Evolutionary conservation across 805 yeast species (phyloP).

Genomic region (Pichia scutulata): DNA sequence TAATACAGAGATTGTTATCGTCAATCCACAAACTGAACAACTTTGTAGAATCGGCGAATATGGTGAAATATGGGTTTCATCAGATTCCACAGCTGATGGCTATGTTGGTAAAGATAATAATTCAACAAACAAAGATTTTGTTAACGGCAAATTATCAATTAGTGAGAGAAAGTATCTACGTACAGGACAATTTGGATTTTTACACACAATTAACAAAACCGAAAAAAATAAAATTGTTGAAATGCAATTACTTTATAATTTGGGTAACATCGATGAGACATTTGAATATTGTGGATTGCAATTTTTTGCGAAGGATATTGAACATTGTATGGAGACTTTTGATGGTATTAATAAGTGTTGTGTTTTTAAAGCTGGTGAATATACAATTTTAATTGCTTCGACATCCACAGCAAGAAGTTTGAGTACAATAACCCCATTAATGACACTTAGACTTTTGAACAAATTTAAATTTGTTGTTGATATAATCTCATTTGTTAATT

Average conservation of each 20-base stretch:
- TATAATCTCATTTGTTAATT: constrained; percentile 69
- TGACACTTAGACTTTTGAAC: constrained; percentile 70
- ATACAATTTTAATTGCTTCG: constrained; percentile 70
- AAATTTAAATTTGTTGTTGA: constrained; percentile 80
- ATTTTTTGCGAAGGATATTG: constrained; percentile 85
- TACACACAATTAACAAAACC: constrained; percentile 57
- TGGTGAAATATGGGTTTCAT: constrained; percentile 96
- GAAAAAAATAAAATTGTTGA: constrained; percentile 25
- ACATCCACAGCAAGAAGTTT: constrained; percentile 37
- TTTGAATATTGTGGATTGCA: constrained; percentile 87
- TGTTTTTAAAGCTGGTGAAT: constrained; percentile 75
- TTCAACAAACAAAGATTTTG: constrained; percentile 38
- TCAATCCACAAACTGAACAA: constrained; percentile 81
- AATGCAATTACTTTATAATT: constrained; percentile 73
- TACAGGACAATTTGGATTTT: constrained; percentile 92
- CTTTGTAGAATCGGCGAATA: constrained; percentile 83
- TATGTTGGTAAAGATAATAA: constrained; percentile 37
- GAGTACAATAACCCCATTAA: constrained; percentile 75
- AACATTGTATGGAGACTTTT: constrained; percentile 49
- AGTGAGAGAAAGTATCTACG: constrained; percentile 61
- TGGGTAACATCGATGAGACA: constrained; percentile 80
- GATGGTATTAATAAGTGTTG: constrained; percentile 33
- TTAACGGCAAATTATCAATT: constrained; percentile 55
- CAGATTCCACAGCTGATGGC: constrained; percentile 70
- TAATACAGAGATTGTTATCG: constrained; percentile 88